These are phyloP conservation scores for Pseudocercospora vitis DNA, from an alignment of 2,329 filamentous ascomycete genomes.

Conservation along the genomic window DNA sequence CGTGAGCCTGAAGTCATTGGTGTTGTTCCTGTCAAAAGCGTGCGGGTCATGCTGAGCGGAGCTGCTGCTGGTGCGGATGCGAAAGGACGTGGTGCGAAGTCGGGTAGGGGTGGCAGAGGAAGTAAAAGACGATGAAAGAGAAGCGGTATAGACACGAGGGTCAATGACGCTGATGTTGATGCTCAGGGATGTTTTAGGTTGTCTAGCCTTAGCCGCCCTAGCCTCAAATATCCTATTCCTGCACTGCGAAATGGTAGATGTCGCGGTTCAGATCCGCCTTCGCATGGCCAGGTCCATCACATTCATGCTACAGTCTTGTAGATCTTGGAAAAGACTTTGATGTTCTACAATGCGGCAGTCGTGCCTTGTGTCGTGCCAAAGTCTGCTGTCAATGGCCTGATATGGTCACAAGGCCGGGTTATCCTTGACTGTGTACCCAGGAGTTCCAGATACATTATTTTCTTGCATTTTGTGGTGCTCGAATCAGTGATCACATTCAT, in stretches of 20 bases:
- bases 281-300: too few relatives aligned
- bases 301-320: too few relatives aligned
- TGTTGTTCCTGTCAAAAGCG: slow-evolving; percentile 74
- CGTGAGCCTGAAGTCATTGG: slow-evolving; percentile 82
- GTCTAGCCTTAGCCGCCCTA: too few relatives aligned
- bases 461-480: slow-evolving; percentile 6
- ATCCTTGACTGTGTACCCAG: neutral
- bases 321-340: neutral
- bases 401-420: neutral
- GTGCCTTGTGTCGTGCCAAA: neutral
- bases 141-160: neutral
- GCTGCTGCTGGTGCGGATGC: slow-evolving; percentile 48
- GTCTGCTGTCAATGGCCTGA: neutral
- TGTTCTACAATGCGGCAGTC: neutral
- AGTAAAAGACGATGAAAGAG: slow-evolving; percentile 18
- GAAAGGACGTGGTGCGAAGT: slow-evolving; percentile 38
- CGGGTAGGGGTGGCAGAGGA: slow-evolving; percentile 31
- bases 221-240: too few relatives aligned
- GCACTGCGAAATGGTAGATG: too few relatives aligned
- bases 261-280: too few relatives aligned
- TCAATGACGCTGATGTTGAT: neutral
- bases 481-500: neutral
- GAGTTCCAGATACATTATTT: neutral
- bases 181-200: too few relatives aligned
- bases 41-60: slow-evolving; percentile 73